Conservation (phyloP, 495 filamentous ascomycete genomes). For the Penicillium maclennaniae region DNA sequence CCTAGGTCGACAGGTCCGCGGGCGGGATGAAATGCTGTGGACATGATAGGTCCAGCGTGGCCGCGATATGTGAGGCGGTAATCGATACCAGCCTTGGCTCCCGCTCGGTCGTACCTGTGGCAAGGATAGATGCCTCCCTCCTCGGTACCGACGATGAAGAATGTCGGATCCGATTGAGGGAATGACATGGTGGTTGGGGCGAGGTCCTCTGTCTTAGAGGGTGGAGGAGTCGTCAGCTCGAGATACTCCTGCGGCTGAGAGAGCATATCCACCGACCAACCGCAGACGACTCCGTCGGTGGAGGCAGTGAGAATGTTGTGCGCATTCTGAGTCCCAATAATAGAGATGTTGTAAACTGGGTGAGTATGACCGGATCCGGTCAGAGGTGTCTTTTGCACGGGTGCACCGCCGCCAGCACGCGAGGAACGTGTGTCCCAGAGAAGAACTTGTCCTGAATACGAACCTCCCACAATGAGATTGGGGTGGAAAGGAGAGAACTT, state of each 20-base stretch:
- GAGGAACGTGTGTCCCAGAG: constrained; percentile 90
- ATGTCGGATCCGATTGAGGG: constrained; percentile 90
- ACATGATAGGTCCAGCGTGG: constrained; percentile 93
- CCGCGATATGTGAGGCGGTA: constrained; percentile 76
- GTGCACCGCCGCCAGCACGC: constrained; percentile 65
- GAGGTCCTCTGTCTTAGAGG: constrained; percentile 88
- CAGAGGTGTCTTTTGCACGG: constrained; percentile 92
- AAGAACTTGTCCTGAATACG: constrained; percentile 93
- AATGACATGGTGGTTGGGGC: constrained; percentile 97
- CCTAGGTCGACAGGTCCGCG: constrained; percentile 91
- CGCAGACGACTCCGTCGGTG: constrained; percentile 93
- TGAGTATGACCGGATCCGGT: constrained; percentile 92
- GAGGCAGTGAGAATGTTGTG: constrained; percentile 96
- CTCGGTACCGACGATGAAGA: constrained; percentile 95
- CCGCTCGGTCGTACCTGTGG: constrained; percentile 93
- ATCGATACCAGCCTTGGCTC: constrained; percentile 93
- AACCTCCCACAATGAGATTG: constrained; percentile 88
- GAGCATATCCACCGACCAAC: constrained; percentile 97
- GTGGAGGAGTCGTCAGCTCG: constrained; percentile 77
- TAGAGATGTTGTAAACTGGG: constrained; percentile 90
- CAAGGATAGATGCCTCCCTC: constrained; percentile 94
- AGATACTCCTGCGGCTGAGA: constrained; percentile 90
- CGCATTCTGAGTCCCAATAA: constrained; percentile 96
- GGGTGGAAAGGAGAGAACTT: constrained; percentile 98
- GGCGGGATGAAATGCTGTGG: constrained; percentile 88